Evolutionary conservation across 805 yeast genomes (phyloP), one percentile per base, ranked within the genome.

Genomic region (Gaillardinia entomophila): DNA sequence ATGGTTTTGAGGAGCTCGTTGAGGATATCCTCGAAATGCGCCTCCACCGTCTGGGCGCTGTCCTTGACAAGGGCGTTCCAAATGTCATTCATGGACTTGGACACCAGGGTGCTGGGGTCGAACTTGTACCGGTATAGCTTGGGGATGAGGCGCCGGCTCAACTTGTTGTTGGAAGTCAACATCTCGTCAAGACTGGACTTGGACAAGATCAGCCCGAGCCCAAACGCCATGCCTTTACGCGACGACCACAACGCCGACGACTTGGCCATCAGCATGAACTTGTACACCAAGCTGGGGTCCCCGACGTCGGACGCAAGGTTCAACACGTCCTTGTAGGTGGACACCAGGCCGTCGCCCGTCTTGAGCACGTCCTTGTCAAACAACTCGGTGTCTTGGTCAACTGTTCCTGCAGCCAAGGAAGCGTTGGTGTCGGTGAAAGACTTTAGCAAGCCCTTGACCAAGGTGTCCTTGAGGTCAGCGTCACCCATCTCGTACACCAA

Each of bases 241-340:
- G 96, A 84, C 0, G 94, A 75, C 98, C 98, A 90, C 14, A 89
- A 58, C 0, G 92, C 79, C 0, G 96, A 85, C 32, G 80, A 81
- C 41, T 85, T 81, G 0, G 97, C 95, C 35, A 90, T 61, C 0
- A 95, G 79, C 96, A 90, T 87, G 53, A 90, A 90, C 51, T 87
- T 85, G 58, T 90, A 90, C 4, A 90, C 96, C 42, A 90, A 71
- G 43, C 92, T 75, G 11, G 97, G 96, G 56, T 90, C 96, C 18
- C 97, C 97, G 7, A 88, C 94, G 51, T 90, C 98, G 1, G 92
- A 77, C 0, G 98, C 97, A 31, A 90, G 65, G 46, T 68, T 84
- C 45, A 90, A 66, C 19, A 90, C 85, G 56, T 90, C 98, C 47
- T 82, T 85, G 53, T 90, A 90, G 0, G 97, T 89, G 0, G 95